Evolutionary conservation across 768 basidiomycete genomes (phyloP).

Genomic region (Boletus insuetus): DNA sequence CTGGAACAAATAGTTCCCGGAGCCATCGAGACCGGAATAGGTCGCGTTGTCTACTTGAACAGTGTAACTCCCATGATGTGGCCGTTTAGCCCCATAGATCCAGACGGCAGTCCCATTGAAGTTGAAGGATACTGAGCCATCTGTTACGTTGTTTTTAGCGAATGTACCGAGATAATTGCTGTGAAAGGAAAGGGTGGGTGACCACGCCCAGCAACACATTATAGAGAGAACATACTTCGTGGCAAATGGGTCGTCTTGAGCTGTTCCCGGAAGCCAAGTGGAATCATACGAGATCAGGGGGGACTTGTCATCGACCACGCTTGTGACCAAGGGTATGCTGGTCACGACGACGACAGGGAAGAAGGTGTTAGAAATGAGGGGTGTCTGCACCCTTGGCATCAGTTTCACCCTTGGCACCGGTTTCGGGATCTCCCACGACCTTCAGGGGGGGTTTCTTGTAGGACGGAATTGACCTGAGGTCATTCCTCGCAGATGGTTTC

Average conservation of each 20-base stretch:
- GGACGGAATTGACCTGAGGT: too few species aligned
- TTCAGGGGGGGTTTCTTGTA: too few species aligned
- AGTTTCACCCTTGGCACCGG: too few species aligned
- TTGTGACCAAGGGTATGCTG: constrained; percentile 26
- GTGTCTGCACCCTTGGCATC: too few species aligned
- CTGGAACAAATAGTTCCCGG: constrained; percentile 34
- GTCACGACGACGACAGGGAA: neutral
- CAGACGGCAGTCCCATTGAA: constrained; percentile 51
- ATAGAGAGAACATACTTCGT: constrained; percentile 8
- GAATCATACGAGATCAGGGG: constrained; percentile 29
- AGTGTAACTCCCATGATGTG: constrained; percentile 44
- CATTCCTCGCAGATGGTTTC: too few species aligned
- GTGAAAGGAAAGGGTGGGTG: neutral
- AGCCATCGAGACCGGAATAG: constrained; percentile 31
- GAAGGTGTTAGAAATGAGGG: too few species aligned
- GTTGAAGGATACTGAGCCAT: constrained; percentile 37
- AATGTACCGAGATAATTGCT: constrained; percentile 42
- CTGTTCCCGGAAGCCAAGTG: constrained; percentile 21
- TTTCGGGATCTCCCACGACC: too few species aligned
- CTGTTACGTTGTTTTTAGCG: constrained; percentile 33
- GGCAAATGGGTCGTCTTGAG: constrained; percentile 10
- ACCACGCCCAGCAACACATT: neutral
- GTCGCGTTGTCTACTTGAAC: constrained; percentile 39
- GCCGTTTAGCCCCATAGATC: constrained; percentile 49
- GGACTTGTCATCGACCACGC: constrained; percentile 32